Conservation (phyloP, 495 filamentous ascomycete species). For the Penicillium steckii region DNA sequence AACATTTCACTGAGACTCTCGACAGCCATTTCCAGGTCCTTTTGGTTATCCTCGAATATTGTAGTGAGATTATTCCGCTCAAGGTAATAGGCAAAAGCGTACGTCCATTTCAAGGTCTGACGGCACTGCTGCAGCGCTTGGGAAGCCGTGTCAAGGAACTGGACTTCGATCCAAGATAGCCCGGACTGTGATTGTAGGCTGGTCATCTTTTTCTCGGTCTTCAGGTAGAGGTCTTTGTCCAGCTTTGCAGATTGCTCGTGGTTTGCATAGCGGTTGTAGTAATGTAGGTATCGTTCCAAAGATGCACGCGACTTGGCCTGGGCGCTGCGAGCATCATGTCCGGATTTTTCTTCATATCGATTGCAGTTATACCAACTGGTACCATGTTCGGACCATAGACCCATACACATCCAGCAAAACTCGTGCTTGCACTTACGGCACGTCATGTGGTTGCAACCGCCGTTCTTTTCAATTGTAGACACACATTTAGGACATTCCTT, state of each 20-base stretch:
- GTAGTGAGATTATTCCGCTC: constrained; percentile 92
- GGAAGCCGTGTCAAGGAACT: constrained; percentile 90
- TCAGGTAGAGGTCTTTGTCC: constrained; percentile 91
- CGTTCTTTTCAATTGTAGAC: constrained; percentile 99
- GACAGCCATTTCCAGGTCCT: constrained; percentile 94
- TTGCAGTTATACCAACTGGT: constrained; percentile 99
- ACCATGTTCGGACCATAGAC: constrained; percentile 95
- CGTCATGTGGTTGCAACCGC: constrained; percentile 99
- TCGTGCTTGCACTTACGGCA: constrained; percentile 98
- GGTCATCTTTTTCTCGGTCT: constrained; percentile 99
- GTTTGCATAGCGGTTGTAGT: constrained; percentile 98
- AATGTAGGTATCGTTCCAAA: constrained; percentile 91
- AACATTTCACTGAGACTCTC: constrained; percentile 97
- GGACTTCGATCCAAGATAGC: constrained; percentile 99
- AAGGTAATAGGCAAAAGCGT: constrained; percentile 96
- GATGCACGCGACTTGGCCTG: constrained; percentile 88
- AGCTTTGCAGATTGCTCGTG: constrained; percentile 97
- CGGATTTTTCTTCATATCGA: constrained; percentile 92
- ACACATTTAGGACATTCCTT: constrained; percentile 96
- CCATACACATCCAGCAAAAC: constrained; percentile 99
- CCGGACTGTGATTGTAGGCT: constrained; percentile 87
- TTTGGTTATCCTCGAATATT: constrained; percentile 99
- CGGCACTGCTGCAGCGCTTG: constrained; percentile 93
- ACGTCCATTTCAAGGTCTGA: constrained; percentile 98
- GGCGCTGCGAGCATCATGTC: constrained; percentile 80